A percentile compares a stretch with the other conserved stretches of the same genome.
These are phyloP conservation scores for Raffaelea arxii DNA, from an alignment of 2,329 filamentous ascomycete species.

Conservation along the genomic window DNA sequence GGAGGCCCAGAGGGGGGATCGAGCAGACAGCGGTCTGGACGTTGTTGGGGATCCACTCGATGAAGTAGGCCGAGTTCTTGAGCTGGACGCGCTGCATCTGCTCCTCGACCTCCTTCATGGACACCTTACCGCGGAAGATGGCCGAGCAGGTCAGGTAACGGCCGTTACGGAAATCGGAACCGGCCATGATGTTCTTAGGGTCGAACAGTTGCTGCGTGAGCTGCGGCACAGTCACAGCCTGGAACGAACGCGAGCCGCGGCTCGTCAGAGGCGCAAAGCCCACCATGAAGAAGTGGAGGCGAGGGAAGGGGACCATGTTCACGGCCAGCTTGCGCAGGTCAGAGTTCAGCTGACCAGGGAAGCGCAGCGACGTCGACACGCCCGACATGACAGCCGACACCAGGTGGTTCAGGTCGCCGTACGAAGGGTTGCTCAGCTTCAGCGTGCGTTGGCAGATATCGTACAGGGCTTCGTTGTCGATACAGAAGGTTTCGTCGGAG, in stretches of 20 bases:
- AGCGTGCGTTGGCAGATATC: constrained; percentile 99
- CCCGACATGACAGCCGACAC: constrained; percentile 99
- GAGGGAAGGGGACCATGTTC: constrained; percentile 99
- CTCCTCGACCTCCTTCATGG: constrained; percentile 99
- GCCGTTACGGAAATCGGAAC: constrained; percentile 98
- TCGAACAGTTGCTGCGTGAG: constrained; percentile 99
- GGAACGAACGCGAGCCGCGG: constrained; percentile 78
- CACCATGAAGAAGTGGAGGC: constrained; percentile 99
- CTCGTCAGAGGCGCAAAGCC: constrained; percentile 98
- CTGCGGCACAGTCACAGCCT: constrained; percentile 93
- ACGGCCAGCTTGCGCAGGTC: constrained; percentile 98
- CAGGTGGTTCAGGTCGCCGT: constrained; percentile 98
- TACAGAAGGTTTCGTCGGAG: constrained; percentile 99
- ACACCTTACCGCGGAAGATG: constrained; percentile 99
- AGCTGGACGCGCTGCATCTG: constrained; percentile 99
- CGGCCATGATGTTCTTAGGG: constrained; percentile 99
- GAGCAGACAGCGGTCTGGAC: constrained; percentile 99
- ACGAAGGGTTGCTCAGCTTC: constrained; percentile 97
- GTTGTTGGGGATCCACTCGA: constrained; percentile 99
- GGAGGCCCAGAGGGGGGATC: constrained; percentile 91
- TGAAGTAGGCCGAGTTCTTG: constrained; percentile 99
- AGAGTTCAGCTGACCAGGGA: constrained; percentile 99
- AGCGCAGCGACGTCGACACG: constrained; percentile 96
- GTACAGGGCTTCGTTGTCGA: constrained; percentile 99
- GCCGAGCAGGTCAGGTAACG: constrained; percentile 99